Base-by-base conservation (phyloP, 1,284 basidiomycete species). In the Hemileia vastatrix region DNA sequence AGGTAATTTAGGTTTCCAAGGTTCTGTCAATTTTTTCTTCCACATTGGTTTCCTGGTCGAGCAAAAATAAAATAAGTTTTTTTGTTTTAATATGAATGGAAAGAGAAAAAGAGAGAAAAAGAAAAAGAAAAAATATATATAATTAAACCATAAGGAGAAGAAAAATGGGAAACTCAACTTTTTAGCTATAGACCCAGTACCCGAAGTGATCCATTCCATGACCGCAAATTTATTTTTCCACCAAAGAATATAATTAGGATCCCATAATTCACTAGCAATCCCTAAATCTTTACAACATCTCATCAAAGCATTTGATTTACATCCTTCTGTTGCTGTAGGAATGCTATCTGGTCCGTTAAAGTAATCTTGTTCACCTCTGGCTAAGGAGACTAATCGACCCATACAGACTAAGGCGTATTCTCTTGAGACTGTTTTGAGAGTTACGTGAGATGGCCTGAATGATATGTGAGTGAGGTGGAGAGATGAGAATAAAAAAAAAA, bases 231-330 rank as follows among this genome's bases (percentile, higher is more conserved):
- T 62, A 43, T 27, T 56, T 48, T 62, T 62, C 60, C 60, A 62
- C 60, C 60, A 62, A 9, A 40, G 24, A 6, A 55, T 54, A 54
- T 62, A 62, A 50, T 62, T 70, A 31, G 75, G 75, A 54, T 74
- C 74, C 92, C 94, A 98, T 33, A 98, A 84, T 78, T 97, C 94
- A 71, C 89, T 92, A 0, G 94, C 94, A 68, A 98, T 82, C 4
- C 94, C 94, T 36, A 98, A 79, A 73, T 98, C 94, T 76, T 98
- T 98, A 79, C 91, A 95, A 76, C 94, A 97, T 33, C 94, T 82
- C 93, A 97, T 96, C 43, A 98, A 80, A 1, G 94, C 94, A 69
- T 98, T 97, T 71, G 87, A 90, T 78, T 97, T 98, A 79, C 88
- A 90, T 0, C 87, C 91, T 76, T 98, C 94, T 0, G 88, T 89